Base-by-base conservation (phyloP, 2,329 filamentous ascomycete species). In the Talaromyces pinophilus region DNA sequence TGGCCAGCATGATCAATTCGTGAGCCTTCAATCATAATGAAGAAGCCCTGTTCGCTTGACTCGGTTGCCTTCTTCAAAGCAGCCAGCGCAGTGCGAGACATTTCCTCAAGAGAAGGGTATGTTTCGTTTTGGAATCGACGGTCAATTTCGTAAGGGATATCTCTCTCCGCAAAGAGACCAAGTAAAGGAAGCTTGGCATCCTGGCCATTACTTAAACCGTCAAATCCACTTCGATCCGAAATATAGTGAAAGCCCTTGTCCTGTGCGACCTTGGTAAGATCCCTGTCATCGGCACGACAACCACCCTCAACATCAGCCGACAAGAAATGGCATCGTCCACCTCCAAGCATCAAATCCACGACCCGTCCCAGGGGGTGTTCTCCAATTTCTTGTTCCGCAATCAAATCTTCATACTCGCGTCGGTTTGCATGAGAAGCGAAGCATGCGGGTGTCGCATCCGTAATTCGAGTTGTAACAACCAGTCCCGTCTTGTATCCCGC, bases 11-110 rank as follows among this genome's bases (percentile, higher is more conserved):
- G 95, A 74, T 99, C 95, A 72, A 99, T 98, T 50, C 95, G 86
- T 72, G 92, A 96, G 4, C 93, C 95, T 79, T 99, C 95, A 68
- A 99, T 96, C 94, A 99, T 97, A 72, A 99, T 83, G 80, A 99
- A 99, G 83, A 98, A 99, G 4, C 95, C 95, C 78, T 96, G 88
- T 50, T 98, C 92, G 69, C 87, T 92, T 74, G 93, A 84, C 74
- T 87, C 84, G 0, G 95, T 97, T 0, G 93, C 95, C 67, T 88
- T 88, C 69, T 90, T 90, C 28, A 99, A 86, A 1, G 92, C 88
- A 15, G 85, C 87, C 68, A 99, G 83, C 0, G 95, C 94, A 17
- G 92, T 92, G 71, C 86, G 85, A 8, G 94, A 88, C 93, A 97
- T 98, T 79, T 97, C 93, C 75, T 91, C 91, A 48, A 99, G 83